Conservation (phyloP, 2,329 filamentous ascomycete species). For the Dothistroma septosporum region DNA sequence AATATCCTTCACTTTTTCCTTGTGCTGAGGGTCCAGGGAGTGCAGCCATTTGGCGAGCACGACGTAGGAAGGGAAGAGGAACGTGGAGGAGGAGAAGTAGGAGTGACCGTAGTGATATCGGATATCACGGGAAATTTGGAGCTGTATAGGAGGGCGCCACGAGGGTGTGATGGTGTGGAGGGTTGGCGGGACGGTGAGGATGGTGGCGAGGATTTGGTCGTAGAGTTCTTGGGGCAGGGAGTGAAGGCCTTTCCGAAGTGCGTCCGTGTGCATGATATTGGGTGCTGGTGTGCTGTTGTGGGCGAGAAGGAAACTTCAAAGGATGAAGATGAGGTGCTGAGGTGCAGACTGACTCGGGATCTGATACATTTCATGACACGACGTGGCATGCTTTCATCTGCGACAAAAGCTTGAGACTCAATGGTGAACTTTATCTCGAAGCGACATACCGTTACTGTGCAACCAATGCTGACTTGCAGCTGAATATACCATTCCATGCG, state of each 20-base stretch:
- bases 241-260: not conserved
- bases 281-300: not conserved
- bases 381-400: no score
- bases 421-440: no score
- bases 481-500: no score
- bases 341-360: no score
- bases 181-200: not conserved
- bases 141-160: not conserved
- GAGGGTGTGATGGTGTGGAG: not conserved
- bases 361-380: no score
- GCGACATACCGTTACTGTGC: no score
- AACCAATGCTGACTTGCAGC: no score
- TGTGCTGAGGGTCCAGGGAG: not conserved
- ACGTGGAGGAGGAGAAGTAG: not conserved
- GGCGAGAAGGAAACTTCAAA: no score
- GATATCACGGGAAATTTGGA: not conserved
- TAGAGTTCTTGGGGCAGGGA: not conserved
- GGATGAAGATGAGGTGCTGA: no score
- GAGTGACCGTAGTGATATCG: not conserved
- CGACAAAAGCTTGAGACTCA: no score
- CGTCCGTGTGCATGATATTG: not conserved
- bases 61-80: not conserved
- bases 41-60: not conserved
- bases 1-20: not conserved
- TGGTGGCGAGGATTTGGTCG: conserved; percentile 4